A percentile compares a stretch with the other conserved stretches of the same genome.
phyloP scores from a whole-genome alignment of 768 basidiomycete genomes.

The Lactifluus echinatus region DNA sequence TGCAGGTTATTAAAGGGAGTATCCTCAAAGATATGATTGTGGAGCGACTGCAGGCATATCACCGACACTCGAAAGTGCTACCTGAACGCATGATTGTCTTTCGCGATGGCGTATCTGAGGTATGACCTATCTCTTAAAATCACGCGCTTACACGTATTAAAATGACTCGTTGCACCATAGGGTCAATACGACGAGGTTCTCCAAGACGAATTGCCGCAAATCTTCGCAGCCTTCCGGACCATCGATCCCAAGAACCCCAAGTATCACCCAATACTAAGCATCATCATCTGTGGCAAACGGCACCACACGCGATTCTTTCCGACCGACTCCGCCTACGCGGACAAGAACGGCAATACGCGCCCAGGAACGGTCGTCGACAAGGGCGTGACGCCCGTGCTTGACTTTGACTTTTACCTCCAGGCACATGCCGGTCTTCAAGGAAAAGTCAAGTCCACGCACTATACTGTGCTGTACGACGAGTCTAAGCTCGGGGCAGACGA shows the following conservation, averaged over 20 bases:
- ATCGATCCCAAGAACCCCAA: conserved; percentile 35
- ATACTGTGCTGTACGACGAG: conserved; percentile 75
- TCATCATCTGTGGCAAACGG: conserved; percentile 71
- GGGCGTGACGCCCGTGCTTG: conserved; percentile 50
- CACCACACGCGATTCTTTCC: conserved; percentile 60
- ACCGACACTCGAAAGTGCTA: conserved; percentile 38
- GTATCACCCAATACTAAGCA: conserved; percentile 58
- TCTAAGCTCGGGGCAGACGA: conserved; percentile 57
- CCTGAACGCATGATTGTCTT: conserved; percentile 66
- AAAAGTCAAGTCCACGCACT: conserved; percentile 64
- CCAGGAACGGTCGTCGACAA: conserved; percentile 77
- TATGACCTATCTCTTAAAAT: conserved; percentile 20
- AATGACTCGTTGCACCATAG: conserved; percentile 29
- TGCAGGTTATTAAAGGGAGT: conserved; percentile 43
- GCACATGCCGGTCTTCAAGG: conserved; percentile 71
- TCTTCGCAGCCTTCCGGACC: conserved; percentile 51
- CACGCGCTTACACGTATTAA: too few relatives aligned
- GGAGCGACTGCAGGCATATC: conserved; percentile 54
- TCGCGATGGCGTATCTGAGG: conserved; percentile 79
- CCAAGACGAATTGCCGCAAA: conserved; percentile 50
- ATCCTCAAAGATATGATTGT: conserved; percentile 59
- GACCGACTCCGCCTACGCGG: conserved; percentile 38
- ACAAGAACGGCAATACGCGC: conserved; percentile 64
- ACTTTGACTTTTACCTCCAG: conserved; percentile 35
- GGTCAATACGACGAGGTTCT: conserved; percentile 65